phyloP scores from a whole-genome alignment of 2,329 filamentous ascomycete species.

The Penicillium fuscoglaucum region DNA sequence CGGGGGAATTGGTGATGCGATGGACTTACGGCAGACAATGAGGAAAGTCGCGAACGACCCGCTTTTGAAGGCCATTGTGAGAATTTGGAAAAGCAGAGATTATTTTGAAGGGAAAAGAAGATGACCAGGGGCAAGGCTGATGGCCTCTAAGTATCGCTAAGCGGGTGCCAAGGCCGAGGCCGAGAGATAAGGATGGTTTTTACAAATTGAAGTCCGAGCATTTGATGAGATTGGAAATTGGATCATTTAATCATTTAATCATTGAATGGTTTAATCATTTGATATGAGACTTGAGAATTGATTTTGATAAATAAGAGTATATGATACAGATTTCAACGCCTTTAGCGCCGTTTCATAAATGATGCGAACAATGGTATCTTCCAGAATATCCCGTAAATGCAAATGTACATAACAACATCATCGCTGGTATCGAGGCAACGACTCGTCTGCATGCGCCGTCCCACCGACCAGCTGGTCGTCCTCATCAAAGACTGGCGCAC shows the following conservation, averaged over 20 bases:
- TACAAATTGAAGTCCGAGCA: background rate
- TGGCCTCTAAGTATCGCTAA: slow-evolving; percentile 15
- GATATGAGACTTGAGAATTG: background rate
- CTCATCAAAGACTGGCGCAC: slow-evolving; percentile 61
- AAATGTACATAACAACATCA: slow-evolving; percentile 31
- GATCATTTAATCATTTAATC: too few relatives aligned
- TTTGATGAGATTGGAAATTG: background rate
- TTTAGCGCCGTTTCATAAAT: slow-evolving; percentile 16
- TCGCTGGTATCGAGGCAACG: slow-evolving; percentile 48
- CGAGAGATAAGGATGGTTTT: background rate
- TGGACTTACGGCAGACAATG: slow-evolving; percentile 83
- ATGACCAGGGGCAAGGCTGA: slow-evolving; percentile 10
- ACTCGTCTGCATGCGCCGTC: slow-evolving; percentile 40
- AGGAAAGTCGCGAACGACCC: slow-evolving; percentile 92
- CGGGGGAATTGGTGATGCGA: background rate
- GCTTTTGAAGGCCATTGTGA: slow-evolving; percentile 39
- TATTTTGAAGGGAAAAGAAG: slow-evolving; percentile 7
- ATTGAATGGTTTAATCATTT: background rate
- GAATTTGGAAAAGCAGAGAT: background rate
- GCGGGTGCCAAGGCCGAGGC: slow-evolving; percentile 22
- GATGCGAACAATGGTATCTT: slow-evolving; percentile 38
- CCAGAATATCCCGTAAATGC: slow-evolving; percentile 33
- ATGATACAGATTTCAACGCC: slow-evolving; percentile 26
- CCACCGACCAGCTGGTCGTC: slow-evolving; percentile 50
- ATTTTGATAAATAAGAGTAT: slow-evolving; percentile 10